These are phyloP conservation scores for Auriscalpium orientale DNA, from an alignment of 768 basidiomycete genomes.

Conservation along the genomic window DNA sequence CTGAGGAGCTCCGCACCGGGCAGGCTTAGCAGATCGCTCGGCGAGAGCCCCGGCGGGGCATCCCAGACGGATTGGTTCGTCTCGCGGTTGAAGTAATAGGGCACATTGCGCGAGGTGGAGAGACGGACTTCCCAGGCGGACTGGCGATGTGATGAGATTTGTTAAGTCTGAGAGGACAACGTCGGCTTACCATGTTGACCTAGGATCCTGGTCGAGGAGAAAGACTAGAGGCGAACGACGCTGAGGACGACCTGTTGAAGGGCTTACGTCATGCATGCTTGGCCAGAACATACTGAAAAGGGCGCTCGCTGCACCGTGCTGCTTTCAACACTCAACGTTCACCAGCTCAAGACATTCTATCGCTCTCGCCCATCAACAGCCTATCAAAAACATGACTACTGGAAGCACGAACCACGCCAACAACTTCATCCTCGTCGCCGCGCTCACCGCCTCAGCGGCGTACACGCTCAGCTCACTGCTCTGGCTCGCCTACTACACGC, in stretches of 20 bases:
- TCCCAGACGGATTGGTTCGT: conserved; percentile 80
- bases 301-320: no score
- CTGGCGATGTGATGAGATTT: neutral
- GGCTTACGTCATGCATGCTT: neutral
- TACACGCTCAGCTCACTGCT: neutral
- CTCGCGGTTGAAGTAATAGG: conserved; percentile 81
- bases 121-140: conserved; percentile 77
- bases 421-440: neutral
- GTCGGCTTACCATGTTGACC: neutral
- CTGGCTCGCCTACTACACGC: neutral
- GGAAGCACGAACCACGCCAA: neutral
- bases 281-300: neutral
- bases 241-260: neutral
- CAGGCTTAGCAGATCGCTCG: conserved; percentile 51
- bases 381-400: no score
- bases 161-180: neutral
- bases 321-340: no score
- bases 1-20: conserved; percentile 59
- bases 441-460: neutral
- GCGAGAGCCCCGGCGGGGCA: conserved; percentile 50
- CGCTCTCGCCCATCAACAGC: no score
- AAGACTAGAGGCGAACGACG: neutral
- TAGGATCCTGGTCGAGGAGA: neutral
- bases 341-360: no score
- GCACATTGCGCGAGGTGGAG: conserved; percentile 66